Evolutionary conservation across 2,329 filamentous ascomycete genomes (phyloP), one percentile per base, ranked within the genome.

Genomic region (Neurospora sp.): DNA sequence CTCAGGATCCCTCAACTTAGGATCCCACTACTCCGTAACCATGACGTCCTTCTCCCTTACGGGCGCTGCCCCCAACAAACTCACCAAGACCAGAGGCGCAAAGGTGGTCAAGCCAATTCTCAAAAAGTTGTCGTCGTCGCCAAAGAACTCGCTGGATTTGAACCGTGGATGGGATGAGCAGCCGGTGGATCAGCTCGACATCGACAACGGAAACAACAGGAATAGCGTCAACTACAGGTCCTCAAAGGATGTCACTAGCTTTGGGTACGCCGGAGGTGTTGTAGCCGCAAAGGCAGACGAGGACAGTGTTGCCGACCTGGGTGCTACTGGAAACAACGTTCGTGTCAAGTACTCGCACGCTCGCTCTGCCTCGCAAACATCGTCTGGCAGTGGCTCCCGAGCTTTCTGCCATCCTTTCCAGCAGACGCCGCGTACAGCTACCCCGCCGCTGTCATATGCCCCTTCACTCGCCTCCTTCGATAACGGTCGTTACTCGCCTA

Each of bases 351-450:
- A 83, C 74, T 82, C 85, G 42, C 88, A 90, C 76, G 81, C 82
- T 43, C 84, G 88, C 28, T 88, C 87, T 1, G 84, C 86, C 9
- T 76, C 75, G 66, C 75, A 76, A 66, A 72, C 75, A 15, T 76
- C 75, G 15, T 84, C 83, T 67, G 84, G 81, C 72, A 89, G 86
- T 74, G 82, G 73, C 10, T 69, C 79, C 68, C 82, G 84, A 70
- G 82, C 82, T 70, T 90, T 90, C 75, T 83, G 89, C 23, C 88
- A 90, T 76, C 88, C 88, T 36, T 90, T 89, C 73, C 87, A 89
- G 76, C 88, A 90, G 79, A 89, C 82, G 9, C 88, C 88, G 39
- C 84, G 86, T 52, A 86, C 86, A 1, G 85, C 86, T 66, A 89
- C 87, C 71, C 86, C 87, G 68, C 86, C 87, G 9, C 75, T 88